These are phyloP conservation scores for Calendula officinalis DNA, from an alignment of 129 eudicot genomes.

Conservation along the genomic window DNA sequence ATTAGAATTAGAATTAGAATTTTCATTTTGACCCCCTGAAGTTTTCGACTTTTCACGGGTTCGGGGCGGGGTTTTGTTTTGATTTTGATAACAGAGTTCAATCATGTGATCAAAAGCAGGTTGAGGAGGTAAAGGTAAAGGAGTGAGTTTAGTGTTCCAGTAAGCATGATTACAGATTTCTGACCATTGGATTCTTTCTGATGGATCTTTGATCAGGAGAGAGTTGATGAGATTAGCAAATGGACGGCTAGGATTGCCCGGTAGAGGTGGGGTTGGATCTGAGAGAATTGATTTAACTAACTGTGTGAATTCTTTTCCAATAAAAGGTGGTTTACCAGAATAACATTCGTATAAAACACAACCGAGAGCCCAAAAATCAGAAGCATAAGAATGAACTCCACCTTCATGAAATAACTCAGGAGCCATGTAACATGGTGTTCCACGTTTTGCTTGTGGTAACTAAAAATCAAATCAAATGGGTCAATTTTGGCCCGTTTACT, in stretches of 20 bases:
- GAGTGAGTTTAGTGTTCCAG: slow-evolving; percentile 69
- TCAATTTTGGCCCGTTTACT: neutral
- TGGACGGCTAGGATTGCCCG: slow-evolving; percentile 78
- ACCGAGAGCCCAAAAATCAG: slow-evolving; percentile 99
- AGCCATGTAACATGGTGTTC: slow-evolving; percentile 99
- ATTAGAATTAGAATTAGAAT: slow-evolving; percentile 45
- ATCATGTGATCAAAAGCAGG: slow-evolving; percentile 83
- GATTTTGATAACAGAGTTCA: slow-evolving; percentile 56
- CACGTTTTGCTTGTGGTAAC: slow-evolving; percentile 98
- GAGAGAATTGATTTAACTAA: slow-evolving; percentile 73
- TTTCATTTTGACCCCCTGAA: slow-evolving; percentile 45
- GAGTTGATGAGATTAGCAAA: slow-evolving; percentile 82
- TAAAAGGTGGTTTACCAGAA: slow-evolving; percentile 82
- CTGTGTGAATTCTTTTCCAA: slow-evolving; percentile 81
- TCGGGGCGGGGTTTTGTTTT: slow-evolving; percentile 63
- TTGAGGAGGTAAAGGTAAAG: slow-evolving; percentile 73
- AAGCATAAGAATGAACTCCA: slow-evolving; percentile 95
- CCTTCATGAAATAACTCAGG: slow-evolving; percentile 97
- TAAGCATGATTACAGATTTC: slow-evolving; percentile 83
- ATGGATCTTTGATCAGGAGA: slow-evolving; percentile 82
- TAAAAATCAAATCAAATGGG: slow-evolving; percentile 41
- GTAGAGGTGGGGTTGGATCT: slow-evolving; percentile 83
- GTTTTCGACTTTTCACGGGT: slow-evolving; percentile 55
- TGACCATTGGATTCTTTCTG: slow-evolving; percentile 90
- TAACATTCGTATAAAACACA: slow-evolving; percentile 95